phyloP scores from a whole-genome alignment of 140 eudicot genomes.

The Anethum foeniculum region DNA sequence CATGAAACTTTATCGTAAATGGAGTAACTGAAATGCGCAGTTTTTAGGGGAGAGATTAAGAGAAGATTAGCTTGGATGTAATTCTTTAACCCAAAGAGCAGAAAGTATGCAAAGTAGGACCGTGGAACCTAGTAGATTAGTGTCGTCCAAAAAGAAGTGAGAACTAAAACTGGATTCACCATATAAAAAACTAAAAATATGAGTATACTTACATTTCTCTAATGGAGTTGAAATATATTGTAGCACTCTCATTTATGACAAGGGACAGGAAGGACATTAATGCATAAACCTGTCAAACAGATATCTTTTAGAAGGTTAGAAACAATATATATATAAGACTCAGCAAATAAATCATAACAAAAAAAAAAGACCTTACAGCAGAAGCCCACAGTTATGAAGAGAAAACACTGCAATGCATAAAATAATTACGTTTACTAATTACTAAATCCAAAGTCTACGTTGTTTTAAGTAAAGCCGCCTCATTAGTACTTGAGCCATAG shows the following conservation, averaged over 20 bases:
- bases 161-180: not conserved
- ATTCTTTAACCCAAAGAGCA: not conserved
- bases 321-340: conserved; percentile 1
- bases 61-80: not conserved
- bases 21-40: not conserved
- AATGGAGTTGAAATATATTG: conserved; percentile 78
- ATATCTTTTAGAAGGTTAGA: not conserved
- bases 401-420: not conserved
- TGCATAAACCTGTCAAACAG: conserved; percentile 73
- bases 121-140: not conserved
- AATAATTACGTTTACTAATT: not conserved
- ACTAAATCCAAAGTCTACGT: not conserved
- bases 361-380: not conserved
- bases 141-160: not conserved
- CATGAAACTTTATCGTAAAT: not conserved
- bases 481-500: not conserved
- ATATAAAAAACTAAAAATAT: not conserved
- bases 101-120: not conserved
- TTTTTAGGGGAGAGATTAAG: not conserved
- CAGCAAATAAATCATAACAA: not conserved
- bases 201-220: conserved; percentile 75
- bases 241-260: conserved; percentile 42
- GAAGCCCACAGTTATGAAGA: not conserved
- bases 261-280: conserved; percentile 82
- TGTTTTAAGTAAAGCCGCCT: not conserved